Evolutionary conservation across 768 basidiomycete genomes (phyloP), one percentile per base, ranked within the genome.

Genomic region (Solioccasus polychromus): DNA sequence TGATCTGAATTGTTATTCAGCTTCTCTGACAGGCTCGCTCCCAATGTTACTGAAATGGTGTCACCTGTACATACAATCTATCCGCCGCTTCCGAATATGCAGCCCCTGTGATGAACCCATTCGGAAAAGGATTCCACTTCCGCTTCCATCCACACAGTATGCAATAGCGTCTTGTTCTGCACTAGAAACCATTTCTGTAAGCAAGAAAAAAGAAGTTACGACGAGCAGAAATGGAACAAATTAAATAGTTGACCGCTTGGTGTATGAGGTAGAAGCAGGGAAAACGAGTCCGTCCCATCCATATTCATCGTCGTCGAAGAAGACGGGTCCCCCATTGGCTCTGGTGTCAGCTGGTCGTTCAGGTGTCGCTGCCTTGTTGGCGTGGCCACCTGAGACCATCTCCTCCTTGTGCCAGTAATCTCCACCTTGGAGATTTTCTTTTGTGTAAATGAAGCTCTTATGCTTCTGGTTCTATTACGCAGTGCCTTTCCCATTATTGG

Each of bases 21-120:
- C n/a, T 12, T 5, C 15, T 4, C 25, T 36, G 25, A 19, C 15
- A 26, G 18, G 20, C 25, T 8, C 10, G 8, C 23, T 12, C 22
- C n/a, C n/a, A n/a, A n/a, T n/a, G n/a, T n/a, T n/a, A n/a, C n/a
- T n/a, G n/a, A n/a, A n/a, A n/a, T n/a, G n/a, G n/a, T n/a, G n/a
- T n/a, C n/a, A 69, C 71, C 57, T 74, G 72, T 15, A 72, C 64
- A 49, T 67, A 74, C 3, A 71, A 64, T 26, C 64, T 62, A 45
- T 74, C 71, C 2, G 48, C 54, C 4, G 71, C 63, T n/a, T 47
- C 45, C 17, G 47, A 38, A 40, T 72, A 54, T 3, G 63, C 54
- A 5, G 72, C 61, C 1, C 68, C 73, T 10, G 60, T 65, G 50
- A 74, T 66, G 50, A 74, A 68, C 35, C 68, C 69, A 2, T 53